phyloP scores from a whole-genome alignment of 139 green algal genomes.

The Auxenochlorella pyrenoidosa region DNA sequence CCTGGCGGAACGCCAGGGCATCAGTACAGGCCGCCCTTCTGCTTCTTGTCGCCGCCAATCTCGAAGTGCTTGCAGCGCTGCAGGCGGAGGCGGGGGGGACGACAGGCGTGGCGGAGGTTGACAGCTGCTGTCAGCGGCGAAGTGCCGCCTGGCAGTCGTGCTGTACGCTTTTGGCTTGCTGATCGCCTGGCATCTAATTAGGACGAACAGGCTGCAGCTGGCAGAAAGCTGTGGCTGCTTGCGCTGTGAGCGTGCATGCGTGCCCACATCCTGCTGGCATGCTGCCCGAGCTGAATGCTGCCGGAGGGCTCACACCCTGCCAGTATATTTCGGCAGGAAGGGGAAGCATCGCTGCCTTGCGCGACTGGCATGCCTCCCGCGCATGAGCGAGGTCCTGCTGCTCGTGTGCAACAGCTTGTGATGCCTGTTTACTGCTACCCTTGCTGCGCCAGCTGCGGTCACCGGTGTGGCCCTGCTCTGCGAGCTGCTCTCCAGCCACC shows the following conservation, averaged over 20 bases:
- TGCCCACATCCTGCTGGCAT: neutral
- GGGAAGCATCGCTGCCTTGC: too few relatives aligned
- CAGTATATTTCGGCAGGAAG: too few relatives aligned
- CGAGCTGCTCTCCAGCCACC: neutral
- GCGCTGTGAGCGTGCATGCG: too few relatives aligned
- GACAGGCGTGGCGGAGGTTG: neutral
- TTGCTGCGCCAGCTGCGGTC: neutral
- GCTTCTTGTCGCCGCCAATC: conserved; percentile 76
- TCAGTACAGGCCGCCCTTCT: conserved; percentile 27
- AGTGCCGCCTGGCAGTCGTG: too few relatives aligned
- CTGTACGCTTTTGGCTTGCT: neutral
- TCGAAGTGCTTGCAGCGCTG: conserved; percentile 99
- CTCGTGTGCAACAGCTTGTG: too few relatives aligned
- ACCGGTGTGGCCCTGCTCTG: neutral
- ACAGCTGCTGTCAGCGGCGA: too few relatives aligned
- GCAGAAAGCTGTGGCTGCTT: neutral
- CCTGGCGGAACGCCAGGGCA: too few relatives aligned
- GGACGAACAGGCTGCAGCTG: neutral
- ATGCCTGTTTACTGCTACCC: too few relatives aligned
- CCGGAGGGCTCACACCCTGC: too few relatives aligned
- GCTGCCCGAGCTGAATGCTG: neutral
- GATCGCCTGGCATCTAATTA: too few relatives aligned
- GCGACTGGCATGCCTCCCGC: too few relatives aligned
- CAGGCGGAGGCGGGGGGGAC: conserved; percentile 11
- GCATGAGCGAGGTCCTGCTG: too few relatives aligned